Evolutionary conservation across 352 stramenopile genomes (phyloP).

Genomic region (Albugo laibachii): DNA sequence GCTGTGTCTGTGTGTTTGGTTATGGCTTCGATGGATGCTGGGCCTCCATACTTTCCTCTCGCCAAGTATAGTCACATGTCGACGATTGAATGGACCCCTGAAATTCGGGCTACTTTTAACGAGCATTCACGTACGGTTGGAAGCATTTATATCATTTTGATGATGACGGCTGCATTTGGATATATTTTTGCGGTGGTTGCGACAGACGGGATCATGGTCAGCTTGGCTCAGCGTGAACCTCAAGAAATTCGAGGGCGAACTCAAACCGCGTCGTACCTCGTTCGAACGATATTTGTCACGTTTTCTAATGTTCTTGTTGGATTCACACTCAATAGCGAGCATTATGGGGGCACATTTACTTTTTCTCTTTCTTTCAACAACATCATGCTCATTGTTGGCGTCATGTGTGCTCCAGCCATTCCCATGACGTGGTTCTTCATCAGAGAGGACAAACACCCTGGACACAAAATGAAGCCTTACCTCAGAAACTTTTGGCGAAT

Average conservation of each 20-base stretch:
- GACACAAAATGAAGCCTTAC: slow-evolving; percentile 12
- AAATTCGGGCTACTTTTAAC: slow-evolving; percentile 12
- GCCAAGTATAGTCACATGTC: slow-evolving; percentile 6
- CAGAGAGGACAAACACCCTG: slow-evolving; percentile 16
- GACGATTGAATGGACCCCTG: slow-evolving; percentile 5
- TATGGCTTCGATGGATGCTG: slow-evolving; percentile 20
- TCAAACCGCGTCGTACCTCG: slow-evolving; percentile 18
- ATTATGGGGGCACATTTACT: slow-evolving; percentile 22
- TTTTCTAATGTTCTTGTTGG: slow-evolving; percentile 12
- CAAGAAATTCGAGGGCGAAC: slow-evolving; percentile 12
- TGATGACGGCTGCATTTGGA: slow-evolving; percentile 32
- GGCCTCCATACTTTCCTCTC: slow-evolving; percentile 15
- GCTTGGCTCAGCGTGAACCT: slow-evolving; percentile 18
- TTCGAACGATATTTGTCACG: slow-evolving; percentile 13
- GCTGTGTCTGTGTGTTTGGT: slow-evolving; percentile 18
- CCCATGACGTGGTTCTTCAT: slow-evolving; percentile 21
- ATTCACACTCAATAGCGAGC: slow-evolving; percentile 21
- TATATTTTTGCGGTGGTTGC: slow-evolving; percentile 50
- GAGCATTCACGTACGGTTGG: slow-evolving; percentile 4
- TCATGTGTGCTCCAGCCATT: slow-evolving; percentile 10
- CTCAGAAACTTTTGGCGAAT: slow-evolving; percentile 20
- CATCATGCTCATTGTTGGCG: slow-evolving; percentile 18
- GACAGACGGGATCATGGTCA: slow-evolving; percentile 22
- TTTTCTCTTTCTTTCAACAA: slow-evolving; percentile 16
- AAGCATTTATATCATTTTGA: slow-evolving; percentile 19